Base-by-base conservation (phyloP, 176 grass and related monocot genomes). In the Zoysia pacifica region DNA sequence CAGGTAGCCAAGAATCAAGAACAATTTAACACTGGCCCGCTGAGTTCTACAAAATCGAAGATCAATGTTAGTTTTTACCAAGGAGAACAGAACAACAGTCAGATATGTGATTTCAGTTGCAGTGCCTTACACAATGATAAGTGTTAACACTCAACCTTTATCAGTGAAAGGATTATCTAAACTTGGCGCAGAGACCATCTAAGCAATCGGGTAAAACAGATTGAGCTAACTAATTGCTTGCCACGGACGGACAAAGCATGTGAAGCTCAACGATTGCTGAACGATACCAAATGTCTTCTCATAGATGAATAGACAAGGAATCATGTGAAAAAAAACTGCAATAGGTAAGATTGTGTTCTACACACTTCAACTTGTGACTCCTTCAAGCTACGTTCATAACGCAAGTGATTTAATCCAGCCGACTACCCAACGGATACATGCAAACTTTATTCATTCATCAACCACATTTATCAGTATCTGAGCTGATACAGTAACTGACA, bases 391-490 rank as follows among this genome's bases (percentile, higher is more conserved):
- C 40, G 56, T 63, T 61, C 63, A 28, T 70, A 50, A 46, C 5
- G 40, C 13, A 58, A 48, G 41, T 9, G 65, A 16, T 56, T 63
- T 69, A 75, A 16, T 39, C 4, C 48, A 82, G 66, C 8, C 41
- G 42, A 77, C 10, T 50, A 12, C 36, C 11, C 18, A 15, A 3
- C 47, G 0, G 55, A 65, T 43, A 67, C 10, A 70, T 36, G 19
- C 47, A 70, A 56, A 63, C 37, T 75, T 75, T 80, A 75, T 85
- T 85, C 64, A 56, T 64, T 41, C 18, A 49, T 69, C 62, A 69
- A 69, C 73, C 52, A 28, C 38, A 4, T 10, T 37, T 69, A 84
- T 37, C 54, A 64, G 46, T 55, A 75, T 51, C 7, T 42, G 42
- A 66, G 65, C 65, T 44, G 72, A 70, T 14, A 75, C 14, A 69